These are phyloP conservation scores for Stagonosporopsis tanaceti DNA, from an alignment of 2,329 filamentous ascomycete species.

Conservation along the genomic window DNA sequence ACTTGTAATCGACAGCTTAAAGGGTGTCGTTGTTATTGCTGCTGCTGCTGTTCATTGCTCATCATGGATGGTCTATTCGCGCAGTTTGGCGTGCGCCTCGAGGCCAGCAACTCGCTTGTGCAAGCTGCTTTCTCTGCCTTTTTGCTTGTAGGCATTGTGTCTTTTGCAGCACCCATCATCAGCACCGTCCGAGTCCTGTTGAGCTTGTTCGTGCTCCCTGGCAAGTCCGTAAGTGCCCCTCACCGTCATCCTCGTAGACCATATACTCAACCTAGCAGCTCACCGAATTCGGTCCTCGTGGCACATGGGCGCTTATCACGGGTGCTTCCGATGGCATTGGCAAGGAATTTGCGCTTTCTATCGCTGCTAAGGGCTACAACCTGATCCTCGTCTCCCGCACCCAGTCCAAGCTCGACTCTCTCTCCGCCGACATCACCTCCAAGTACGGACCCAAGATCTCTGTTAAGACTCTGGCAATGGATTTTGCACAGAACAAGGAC, in stretches of 20 bases:
- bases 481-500: constrained; percentile 82
- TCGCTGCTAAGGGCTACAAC: constrained; percentile 93
- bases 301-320: constrained; percentile 93
- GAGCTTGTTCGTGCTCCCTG: constrained; percentile 59
- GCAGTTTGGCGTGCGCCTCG: constrained; percentile 43
- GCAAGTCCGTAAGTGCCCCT: constrained; percentile 52
- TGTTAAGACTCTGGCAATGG: constrained; percentile 86
- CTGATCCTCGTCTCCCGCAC: constrained; percentile 94
- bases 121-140: constrained; percentile 40
- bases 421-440: constrained; percentile 77
- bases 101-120: constrained; percentile 38
- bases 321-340: constrained; percentile 96
- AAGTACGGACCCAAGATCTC: constrained; percentile 71
- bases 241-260: neutral
- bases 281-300: constrained; percentile 86
- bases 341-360: constrained; percentile 92
- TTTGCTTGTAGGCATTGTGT: constrained; percentile 41
- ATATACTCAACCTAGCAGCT: constrained; percentile 61
- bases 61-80: constrained; percentile 19
- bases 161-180: constrained; percentile 49
- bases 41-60: constrained; percentile 1
- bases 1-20: neutral
- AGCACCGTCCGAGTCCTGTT: constrained; percentile 58
- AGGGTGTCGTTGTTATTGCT: constrained; percentile 4
- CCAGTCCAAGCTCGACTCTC: constrained; percentile 82